phyloP scores from a whole-genome alignment of 352 stramenopile species.

The Globisporangium barbulae region DNA sequence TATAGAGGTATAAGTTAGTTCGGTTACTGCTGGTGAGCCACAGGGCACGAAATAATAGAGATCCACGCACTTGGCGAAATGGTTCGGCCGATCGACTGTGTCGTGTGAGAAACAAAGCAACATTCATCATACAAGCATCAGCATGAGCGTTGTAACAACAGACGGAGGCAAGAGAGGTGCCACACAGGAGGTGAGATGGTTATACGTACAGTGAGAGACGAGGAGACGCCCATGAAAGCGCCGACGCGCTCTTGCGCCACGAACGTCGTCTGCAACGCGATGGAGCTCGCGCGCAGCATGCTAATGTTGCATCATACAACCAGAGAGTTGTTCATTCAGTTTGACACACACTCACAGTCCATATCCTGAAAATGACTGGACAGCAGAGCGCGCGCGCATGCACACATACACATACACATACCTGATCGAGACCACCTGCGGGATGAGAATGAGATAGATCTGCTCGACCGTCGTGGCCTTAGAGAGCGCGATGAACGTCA shows the following conservation, averaged over 20 bases:
- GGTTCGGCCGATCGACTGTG: constrained; percentile 75
- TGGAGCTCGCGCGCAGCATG: constrained; percentile 76
- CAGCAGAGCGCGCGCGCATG: not conserved
- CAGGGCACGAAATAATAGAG: not conserved
- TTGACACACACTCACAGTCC: not conserved
- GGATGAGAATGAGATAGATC: constrained; percentile 57
- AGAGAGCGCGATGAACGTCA: constrained; percentile 69
- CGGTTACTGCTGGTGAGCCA: not conserved
- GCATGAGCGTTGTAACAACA: not conserved
- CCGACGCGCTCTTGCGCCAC: constrained; percentile 67
- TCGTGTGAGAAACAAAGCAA: not conserved
- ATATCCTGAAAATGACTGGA: not conserved
- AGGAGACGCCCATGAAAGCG: constrained; percentile 78
- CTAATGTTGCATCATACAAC: constrained; percentile 26
- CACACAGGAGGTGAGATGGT: not conserved
- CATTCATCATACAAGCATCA: not conserved
- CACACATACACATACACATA: constrained; percentile 12
- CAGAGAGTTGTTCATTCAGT: not conserved
- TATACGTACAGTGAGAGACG: constrained; percentile 58
- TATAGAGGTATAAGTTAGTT: not conserved
- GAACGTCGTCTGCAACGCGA: constrained; percentile 68
- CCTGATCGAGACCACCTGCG: constrained; percentile 71
- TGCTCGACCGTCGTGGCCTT: constrained; percentile 38
- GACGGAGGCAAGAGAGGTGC: not conserved
- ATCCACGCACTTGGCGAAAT: constrained; percentile 58